These are phyloP conservation scores for Auricularia cornea DNA, from an alignment of 768 basidiomycete genomes.

Conservation along the genomic window DNA sequence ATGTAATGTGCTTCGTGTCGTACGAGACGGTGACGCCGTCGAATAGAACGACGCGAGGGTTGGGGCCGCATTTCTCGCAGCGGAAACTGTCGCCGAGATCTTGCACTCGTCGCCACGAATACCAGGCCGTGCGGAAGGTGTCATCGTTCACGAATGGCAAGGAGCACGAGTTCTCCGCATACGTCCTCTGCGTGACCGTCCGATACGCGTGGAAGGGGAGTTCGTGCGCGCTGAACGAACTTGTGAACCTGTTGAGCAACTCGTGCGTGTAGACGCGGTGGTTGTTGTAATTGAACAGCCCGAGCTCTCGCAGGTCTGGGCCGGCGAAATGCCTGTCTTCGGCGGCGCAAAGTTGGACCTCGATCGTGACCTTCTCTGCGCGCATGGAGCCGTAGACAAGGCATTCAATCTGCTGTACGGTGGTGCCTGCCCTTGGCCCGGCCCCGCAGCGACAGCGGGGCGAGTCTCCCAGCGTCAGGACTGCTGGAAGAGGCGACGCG, in stretches of 20 bases:
- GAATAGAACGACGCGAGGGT: constrained; percentile 7
- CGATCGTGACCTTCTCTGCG: too few relatives aligned
- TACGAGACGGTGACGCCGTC: background rate
- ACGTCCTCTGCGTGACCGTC: constrained; percentile 2
- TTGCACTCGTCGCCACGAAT: constrained; percentile 9
- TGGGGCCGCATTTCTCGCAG: constrained; percentile 10
- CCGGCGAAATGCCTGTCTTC: background rate
- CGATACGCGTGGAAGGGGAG: constrained; percentile 12
- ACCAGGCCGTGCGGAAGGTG: constrained; percentile 12
- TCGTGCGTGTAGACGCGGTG: constrained; percentile 12
- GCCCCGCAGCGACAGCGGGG: constrained; percentile 7
- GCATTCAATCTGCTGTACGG: too few relatives aligned
- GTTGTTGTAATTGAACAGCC: constrained; percentile 15
- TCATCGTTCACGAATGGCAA: constrained; percentile 8
- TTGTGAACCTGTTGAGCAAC: constrained; percentile 13
- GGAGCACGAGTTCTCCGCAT: background rate
- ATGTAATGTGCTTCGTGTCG: background rate
- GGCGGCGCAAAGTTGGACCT: background rate
- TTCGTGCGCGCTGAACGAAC: constrained; percentile 8
- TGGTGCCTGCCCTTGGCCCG: too few relatives aligned
- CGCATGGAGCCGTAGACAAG: too few relatives aligned
- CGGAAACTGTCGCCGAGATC: constrained; percentile 3
- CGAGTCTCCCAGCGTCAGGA: background rate
- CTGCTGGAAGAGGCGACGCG: background rate
- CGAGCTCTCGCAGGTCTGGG: constrained; percentile 7